A percentile compares a stretch with the other conserved stretches of the same genome.
phyloP scores from a whole-genome alignment of 257 asterid genomes.

The Petunia axillaris region DNA sequence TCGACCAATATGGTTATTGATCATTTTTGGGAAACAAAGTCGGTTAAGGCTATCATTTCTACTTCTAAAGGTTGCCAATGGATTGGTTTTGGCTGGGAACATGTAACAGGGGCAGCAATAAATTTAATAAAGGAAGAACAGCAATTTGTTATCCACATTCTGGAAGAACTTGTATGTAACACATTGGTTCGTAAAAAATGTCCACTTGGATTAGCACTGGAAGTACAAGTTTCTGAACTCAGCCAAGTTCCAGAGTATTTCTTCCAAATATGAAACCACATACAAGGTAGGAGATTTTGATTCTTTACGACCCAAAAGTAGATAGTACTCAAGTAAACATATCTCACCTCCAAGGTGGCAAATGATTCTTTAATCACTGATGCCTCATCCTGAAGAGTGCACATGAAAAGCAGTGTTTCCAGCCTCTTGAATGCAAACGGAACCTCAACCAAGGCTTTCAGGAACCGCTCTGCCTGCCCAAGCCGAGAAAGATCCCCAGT shows the following conservation, averaged over 20 bases:
- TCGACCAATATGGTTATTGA: background rate
- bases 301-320: conserved; percentile 18
- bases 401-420: conserved; percentile 72
- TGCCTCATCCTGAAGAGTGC: conserved; percentile 74
- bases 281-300: background rate
- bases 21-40: conserved; percentile 6
- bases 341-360: conserved; percentile 72
- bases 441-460: conserved; percentile 74
- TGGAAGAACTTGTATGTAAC: background rate
- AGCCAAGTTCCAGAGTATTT: background rate
- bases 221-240: background rate
- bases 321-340: background rate
- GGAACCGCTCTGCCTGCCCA: conserved; percentile 85
- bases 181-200: background rate
- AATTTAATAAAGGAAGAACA: no score
- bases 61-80: background rate
- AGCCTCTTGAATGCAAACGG: conserved; percentile 88
- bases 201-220: background rate
- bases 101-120: background rate
- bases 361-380: conserved; percentile 60
- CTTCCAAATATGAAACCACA: background rate
- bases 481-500: conserved; percentile 85
- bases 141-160: no score
- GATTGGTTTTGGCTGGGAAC: background rate
- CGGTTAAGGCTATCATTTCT: background rate